Evolutionary conservation across 2,329 filamentous ascomycete species (phyloP), one percentile per base, ranked within the genome.

Genomic region (Myriosclerotinia scirpicola): DNA sequence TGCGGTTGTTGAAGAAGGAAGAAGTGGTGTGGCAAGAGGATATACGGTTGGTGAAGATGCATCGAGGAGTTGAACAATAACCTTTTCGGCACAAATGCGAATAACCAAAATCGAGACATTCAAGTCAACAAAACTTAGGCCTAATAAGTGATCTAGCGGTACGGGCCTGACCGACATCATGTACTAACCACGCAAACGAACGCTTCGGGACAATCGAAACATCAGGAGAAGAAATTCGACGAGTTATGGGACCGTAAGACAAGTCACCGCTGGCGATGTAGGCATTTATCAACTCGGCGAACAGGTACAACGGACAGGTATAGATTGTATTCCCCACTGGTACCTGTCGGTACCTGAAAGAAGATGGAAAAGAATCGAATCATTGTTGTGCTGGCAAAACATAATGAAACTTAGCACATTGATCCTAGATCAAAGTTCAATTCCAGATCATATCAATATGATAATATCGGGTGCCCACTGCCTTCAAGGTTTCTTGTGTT

Each of bases 1-100:
- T 84, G 90, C 66, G 88, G 90, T 85, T 22, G 85, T 99, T 67
- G 92, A 97, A 75, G 88, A 97, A 78, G 95, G 95, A 1, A 85
- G 92, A 70, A 90, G 88, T 71, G 95, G 95, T 20, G 87, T 98
- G 66, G 95, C 95, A 44, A 87, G 91, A 73, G 95, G 94, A 0
- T 99, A 99, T 80, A 86, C 83, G 0, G 90, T 95, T 63, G 91
- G 90, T 9, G 85, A 87, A 26, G 81, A 81, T 59, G 77, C 78
- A 58, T 67, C 66, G 42, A 63, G 68, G 65, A 71, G 62, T 59
- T 71, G 67, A 71, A 38, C 58, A 38, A 50, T 50, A 50, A 34
- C n/a, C 38, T 61, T 38, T 20, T 40, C 22, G 46, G 9, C 34
- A 30, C 34, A 11, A 26, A 17, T 50, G n/a, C 0, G 8, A 50